Conservation (phyloP, 2,329 filamentous ascomycete species). For the Trichoderma brevicompactum region DNA sequence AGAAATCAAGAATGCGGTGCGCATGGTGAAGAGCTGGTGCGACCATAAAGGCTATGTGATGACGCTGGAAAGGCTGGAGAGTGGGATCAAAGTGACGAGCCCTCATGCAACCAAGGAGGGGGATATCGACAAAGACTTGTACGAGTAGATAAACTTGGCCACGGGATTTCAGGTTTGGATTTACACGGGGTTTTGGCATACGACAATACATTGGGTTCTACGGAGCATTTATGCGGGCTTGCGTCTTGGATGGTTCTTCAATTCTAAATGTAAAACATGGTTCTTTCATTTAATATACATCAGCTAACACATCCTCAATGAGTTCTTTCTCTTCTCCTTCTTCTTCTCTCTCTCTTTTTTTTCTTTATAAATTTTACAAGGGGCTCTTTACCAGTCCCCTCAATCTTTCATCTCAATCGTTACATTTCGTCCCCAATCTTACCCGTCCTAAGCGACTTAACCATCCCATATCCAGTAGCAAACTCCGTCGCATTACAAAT, state of each 20-base stretch:
- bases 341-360: background rate
- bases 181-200: background rate
- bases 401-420: background rate
- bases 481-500: background rate
- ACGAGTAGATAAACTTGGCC: slow-evolving; percentile 32
- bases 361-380: background rate
- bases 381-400: background rate
- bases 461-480: slow-evolving; percentile 8
- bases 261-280: background rate
- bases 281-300: no score
- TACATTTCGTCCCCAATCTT: background rate
- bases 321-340: background rate
- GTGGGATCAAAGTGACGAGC: slow-evolving; percentile 51
- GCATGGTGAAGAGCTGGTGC: slow-evolving; percentile 53
- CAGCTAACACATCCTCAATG: no score
- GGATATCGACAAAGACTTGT: slow-evolving; percentile 37
- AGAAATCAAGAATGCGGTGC: slow-evolving; percentile 54
- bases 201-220: background rate
- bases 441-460: background rate
- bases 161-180: background rate
- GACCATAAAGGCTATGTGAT: slow-evolving; percentile 49
- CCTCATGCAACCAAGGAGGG: slow-evolving; percentile 47
- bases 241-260: background rate
- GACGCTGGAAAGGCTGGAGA: slow-evolving; percentile 49
- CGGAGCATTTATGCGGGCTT: background rate